Evolutionary conservation across 208 protist species (phyloP).

Genomic region (Acanthamoeba sp.): DNA sequence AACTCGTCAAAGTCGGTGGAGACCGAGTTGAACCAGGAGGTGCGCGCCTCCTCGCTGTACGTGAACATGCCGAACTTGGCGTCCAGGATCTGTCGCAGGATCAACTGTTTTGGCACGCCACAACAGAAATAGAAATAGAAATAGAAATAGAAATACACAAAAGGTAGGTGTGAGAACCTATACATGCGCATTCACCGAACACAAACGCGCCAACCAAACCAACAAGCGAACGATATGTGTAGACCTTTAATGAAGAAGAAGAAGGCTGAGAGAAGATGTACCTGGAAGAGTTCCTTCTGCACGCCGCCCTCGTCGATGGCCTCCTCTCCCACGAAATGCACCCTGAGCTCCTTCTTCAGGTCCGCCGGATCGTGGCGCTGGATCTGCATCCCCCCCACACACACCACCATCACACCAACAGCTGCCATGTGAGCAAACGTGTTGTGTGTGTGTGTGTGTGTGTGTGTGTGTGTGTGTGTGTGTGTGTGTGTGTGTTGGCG

Average conservation of each 20-base stretch:
- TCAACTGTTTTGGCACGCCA: slow-evolving; percentile 39
- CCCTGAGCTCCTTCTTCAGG: slow-evolving; percentile 66
- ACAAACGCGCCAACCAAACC: too few relatives aligned
- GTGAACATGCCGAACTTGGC: slow-evolving; percentile 76
- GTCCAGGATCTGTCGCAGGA: slow-evolving; percentile 58
- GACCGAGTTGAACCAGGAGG: slow-evolving; percentile 62
- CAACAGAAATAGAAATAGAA: not conserved
- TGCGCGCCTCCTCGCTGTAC: slow-evolving; percentile 64
- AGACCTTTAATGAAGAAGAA: too few relatives aligned
- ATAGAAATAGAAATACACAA: not conserved
- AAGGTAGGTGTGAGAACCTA: not conserved
- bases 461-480: too few relatives aligned
- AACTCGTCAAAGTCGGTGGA: slow-evolving; percentile 69
- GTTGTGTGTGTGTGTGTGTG: too few relatives aligned
- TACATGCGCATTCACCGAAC: too few relatives aligned
- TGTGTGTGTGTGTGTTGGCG: too few relatives aligned
- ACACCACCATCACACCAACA: not conserved
- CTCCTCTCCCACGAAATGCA: slow-evolving; percentile 69
- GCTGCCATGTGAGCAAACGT: too few relatives aligned
- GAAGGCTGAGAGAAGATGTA: too few relatives aligned
- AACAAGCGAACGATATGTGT: too few relatives aligned
- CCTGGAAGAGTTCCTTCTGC: slow-evolving; percentile 97
- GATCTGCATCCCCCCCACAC: not conserved
- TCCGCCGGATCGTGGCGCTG: slow-evolving; percentile 62
- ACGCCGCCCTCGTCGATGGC: slow-evolving; percentile 95